Conservation (phyloP, 805 yeast genomes). For the Isabelozyma gotoi region DNA sequence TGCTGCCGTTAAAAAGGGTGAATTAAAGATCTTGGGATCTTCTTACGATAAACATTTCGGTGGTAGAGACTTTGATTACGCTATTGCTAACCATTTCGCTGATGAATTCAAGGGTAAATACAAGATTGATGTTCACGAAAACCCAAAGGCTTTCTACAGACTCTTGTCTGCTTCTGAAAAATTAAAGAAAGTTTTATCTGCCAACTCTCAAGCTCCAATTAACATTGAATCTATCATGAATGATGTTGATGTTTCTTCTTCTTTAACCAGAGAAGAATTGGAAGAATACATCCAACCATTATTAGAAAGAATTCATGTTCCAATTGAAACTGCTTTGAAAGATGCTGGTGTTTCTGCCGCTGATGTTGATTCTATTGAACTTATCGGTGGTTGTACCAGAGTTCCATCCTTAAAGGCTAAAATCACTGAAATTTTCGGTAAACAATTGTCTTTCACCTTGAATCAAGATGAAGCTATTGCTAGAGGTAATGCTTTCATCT, state of each 20-base stretch:
- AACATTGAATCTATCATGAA: slow-evolving; percentile 95
- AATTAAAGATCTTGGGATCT: slow-evolving; percentile 86
- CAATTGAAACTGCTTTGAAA: slow-evolving; percentile 78
- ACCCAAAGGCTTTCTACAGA: slow-evolving; percentile 95
- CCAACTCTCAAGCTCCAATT: slow-evolving; percentile 92
- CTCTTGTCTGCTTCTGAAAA: slow-evolving; percentile 88
- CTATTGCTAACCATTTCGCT: slow-evolving; percentile 93
- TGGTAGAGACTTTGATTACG: slow-evolving; percentile 95
- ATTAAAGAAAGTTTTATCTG: slow-evolving; percentile 93
- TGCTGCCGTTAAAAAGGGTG: slow-evolving; percentile 93
- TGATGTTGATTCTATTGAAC: slow-evolving; percentile 88
- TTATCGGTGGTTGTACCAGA: slow-evolving; percentile 98
- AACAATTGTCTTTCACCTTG: slow-evolving; percentile 86
- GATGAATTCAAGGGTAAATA: slow-evolving; percentile 87
- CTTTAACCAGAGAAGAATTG: slow-evolving; percentile 85
- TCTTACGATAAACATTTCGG: slow-evolving; percentile 96
- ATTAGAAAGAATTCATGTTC: slow-evolving; percentile 70
- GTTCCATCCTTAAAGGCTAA: slow-evolving; percentile 89
- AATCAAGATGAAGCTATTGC: slow-evolving; percentile 99
- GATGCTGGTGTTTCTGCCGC: slow-evolving; percentile 71
- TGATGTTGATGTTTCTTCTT: slow-evolving; percentile 92
- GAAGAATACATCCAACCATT: slow-evolving; percentile 87
- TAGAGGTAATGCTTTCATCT: slow-evolving; percentile 97
- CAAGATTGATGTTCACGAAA: slow-evolving; percentile 87
- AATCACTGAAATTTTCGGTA: slow-evolving; percentile 77